These are phyloP conservation scores for Chondrostereum purpureum DNA, from an alignment of 1,284 basidiomycete species.

Conservation along the genomic window DNA sequence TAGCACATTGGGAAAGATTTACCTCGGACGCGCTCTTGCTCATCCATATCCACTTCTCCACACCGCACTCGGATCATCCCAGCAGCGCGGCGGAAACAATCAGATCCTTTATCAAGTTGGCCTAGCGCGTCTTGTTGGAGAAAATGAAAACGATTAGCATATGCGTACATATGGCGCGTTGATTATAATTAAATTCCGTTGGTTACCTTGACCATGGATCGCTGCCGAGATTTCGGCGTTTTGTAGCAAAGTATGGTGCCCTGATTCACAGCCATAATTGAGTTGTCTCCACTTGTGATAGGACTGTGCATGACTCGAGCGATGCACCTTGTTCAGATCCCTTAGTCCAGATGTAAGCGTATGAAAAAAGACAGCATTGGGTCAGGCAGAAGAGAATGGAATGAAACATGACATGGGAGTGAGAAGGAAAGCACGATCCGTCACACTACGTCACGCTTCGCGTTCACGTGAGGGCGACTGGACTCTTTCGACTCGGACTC, in stretches of 20 bases:
- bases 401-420: background rate
- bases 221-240: background rate
- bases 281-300: background rate
- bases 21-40: slow-evolving; percentile 53
- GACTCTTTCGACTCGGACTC: background rate
- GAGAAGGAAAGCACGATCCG: background rate
- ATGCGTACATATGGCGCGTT: background rate
- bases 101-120: slow-evolving; percentile 38
- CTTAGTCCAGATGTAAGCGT: too few species aligned
- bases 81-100: slow-evolving; percentile 58
- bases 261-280: too few species aligned
- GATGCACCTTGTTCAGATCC: too few species aligned
- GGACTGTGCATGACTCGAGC: too few species aligned
- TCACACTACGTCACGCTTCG: background rate
- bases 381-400: background rate
- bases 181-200: background rate
- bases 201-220: background rate
- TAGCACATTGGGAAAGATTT: slow-evolving; percentile 21
- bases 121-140: slow-evolving; percentile 25
- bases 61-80: slow-evolving; percentile 42
- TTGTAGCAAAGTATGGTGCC: too few species aligned
- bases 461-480: background rate
- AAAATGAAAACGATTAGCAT: background rate
- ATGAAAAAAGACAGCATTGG: background rate
- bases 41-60: slow-evolving; percentile 50